Evolutionary conservation across 768 basidiomycete genomes (phyloP).

Genomic region (Suillus spraguei): DNA sequence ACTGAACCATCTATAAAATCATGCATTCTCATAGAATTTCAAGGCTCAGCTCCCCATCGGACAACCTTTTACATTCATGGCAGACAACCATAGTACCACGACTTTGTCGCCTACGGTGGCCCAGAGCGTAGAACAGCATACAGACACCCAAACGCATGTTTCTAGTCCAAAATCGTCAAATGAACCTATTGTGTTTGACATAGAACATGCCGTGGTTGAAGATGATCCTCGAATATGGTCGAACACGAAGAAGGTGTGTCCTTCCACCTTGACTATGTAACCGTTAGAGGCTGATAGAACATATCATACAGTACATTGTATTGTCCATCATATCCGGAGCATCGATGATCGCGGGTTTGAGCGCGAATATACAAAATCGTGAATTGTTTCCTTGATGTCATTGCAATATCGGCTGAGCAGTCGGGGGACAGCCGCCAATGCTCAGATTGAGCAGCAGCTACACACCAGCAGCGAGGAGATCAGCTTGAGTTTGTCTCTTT

Average conservation of each 20-base stretch:
- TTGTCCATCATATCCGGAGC: constrained; percentile 30
- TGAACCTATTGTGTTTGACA: constrained; percentile 24
- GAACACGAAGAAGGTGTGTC: constrained; percentile 50
- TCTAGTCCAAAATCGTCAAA: neutral
- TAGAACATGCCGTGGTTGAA: constrained; percentile 43
- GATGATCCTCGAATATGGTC: constrained; percentile 70
- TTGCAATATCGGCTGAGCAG: neutral
- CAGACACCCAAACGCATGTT: neutral
- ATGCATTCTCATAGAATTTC: neutral
- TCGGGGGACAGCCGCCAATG: constrained; percentile 57
- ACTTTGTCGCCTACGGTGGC: constrained; percentile 6
- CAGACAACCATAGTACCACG: constrained; percentile 7
- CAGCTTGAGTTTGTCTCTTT: constrained; percentile 68
- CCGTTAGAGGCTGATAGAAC: too few species aligned
- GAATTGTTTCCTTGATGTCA: constrained; percentile 5
- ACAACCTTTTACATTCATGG: constrained; percentile 8
- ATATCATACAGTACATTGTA: constrained; percentile 23
- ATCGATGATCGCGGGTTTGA: constrained; percentile 30
- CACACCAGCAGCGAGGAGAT: constrained; percentile 64
- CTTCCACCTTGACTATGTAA: neutral
- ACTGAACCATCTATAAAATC: constrained; percentile 1
- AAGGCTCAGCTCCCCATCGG: neutral
- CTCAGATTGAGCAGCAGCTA: constrained; percentile 61
- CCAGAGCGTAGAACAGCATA: neutral
- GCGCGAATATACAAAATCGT: constrained; percentile 32